Evolutionary conservation across 2,329 filamentous ascomycete species (phyloP).

Genomic region (Celoporthe dispersa): DNA sequence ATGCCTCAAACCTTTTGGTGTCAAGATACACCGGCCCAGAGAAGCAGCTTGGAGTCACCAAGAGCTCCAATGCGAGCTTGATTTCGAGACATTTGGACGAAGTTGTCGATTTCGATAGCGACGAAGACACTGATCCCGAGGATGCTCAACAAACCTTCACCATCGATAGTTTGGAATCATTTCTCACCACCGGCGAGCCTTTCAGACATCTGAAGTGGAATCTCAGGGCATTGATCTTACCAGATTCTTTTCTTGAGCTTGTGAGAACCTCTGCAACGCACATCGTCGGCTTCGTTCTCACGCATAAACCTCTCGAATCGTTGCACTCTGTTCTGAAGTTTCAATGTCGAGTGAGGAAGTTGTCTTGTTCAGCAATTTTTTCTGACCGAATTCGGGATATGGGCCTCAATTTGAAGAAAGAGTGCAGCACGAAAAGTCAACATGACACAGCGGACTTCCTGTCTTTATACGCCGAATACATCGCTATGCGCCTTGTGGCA

Average conservation of each 20-base stretch:
- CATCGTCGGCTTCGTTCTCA: neutral
- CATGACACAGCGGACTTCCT: neutral
- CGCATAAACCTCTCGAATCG: neutral
- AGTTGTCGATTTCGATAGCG: neutral
- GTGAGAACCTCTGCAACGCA: neutral
- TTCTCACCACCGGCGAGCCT: neutral
- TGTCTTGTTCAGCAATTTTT: neutral
- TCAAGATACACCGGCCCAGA: neutral
- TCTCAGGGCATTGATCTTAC: neutral
- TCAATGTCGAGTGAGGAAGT: neutral
- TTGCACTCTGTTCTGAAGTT: neutral
- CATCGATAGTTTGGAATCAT: neutral
- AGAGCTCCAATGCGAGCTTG: neutral
- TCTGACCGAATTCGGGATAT: neutral
- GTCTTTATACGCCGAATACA: neutral
- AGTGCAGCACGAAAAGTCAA: neutral
- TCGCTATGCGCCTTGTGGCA: neutral
- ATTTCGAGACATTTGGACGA: neutral
- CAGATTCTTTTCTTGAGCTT: neutral
- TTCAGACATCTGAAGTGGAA: slow-evolving; percentile 1
- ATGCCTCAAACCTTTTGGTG: neutral
- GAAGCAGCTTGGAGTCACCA: neutral
- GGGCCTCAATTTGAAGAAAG: neutral
- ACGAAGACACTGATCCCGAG: neutral
- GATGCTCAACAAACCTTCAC: neutral